Conservation (phyloP, 2,329 filamentous ascomycete species). For the Didymella pinodella region DNA sequence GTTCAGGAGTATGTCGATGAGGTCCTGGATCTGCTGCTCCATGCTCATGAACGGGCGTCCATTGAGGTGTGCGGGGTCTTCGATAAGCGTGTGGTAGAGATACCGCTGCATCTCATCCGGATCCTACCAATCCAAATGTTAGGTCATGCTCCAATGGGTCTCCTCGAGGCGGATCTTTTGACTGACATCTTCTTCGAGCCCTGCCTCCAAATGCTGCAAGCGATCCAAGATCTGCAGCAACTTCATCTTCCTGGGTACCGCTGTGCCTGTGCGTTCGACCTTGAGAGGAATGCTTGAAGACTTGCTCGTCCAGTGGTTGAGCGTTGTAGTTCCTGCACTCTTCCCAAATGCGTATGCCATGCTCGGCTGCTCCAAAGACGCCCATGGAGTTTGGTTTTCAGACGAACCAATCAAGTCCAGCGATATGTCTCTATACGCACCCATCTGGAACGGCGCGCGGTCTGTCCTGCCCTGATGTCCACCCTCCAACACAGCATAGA, state of each 20-base stretch:
- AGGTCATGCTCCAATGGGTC: conserved; percentile 29
- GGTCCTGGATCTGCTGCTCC: conserved; percentile 75
- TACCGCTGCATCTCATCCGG: conserved; percentile 59
- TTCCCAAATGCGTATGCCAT: conserved; percentile 72
- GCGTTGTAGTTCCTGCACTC: conserved; percentile 72
- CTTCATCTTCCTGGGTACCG: conserved; percentile 67
- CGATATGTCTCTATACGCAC: conserved; percentile 50
- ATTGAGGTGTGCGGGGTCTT: conserved; percentile 69
- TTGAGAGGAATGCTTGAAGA: conserved; percentile 64
- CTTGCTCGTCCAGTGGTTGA: conserved; percentile 72
- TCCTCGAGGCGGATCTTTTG: conserved; percentile 19
- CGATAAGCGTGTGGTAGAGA: conserved; percentile 73
- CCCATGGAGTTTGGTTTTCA: conserved; percentile 65
- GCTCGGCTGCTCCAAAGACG: conserved; percentile 77
- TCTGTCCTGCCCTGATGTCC: conserved; percentile 51
- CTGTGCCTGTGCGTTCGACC: conserved; percentile 66
- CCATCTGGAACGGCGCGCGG: conserved; percentile 46
- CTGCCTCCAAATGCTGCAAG: conserved; percentile 52
- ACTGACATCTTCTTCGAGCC: conserved; percentile 55
- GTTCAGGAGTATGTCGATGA: conserved; percentile 73
- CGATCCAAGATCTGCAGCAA: conserved; percentile 59
- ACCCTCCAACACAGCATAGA: conserved; percentile 52
- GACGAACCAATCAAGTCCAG: conserved; percentile 47
- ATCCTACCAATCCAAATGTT: conserved; percentile 49
- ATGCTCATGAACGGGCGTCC: conserved; percentile 66